Percentiles rank a stretch among this genome's conserved stretches.
phyloP scores from a whole-genome alignment of 257 asterid genomes.

The Fraxinus pennsylvanica region DNA sequence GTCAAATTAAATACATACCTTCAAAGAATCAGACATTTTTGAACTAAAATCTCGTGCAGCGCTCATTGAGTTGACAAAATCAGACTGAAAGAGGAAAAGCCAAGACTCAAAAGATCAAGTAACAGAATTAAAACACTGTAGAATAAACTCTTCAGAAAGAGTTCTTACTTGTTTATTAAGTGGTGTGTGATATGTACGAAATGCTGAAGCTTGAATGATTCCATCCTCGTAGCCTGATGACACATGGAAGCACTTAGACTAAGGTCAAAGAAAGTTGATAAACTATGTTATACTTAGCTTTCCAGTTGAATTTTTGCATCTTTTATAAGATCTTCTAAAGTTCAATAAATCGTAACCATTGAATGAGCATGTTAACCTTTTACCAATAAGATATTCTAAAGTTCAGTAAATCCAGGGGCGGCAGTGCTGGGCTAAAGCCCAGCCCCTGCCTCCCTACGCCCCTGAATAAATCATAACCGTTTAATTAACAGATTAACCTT shows the following conservation, averaged over 20 bases:
- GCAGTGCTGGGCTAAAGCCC: too few relatives aligned
- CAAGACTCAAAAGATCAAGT: conserved; percentile 7
- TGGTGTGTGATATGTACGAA: conserved; percentile 95
- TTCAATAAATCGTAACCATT: not conserved
- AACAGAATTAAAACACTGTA: not conserved
- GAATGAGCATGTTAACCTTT: not conserved
- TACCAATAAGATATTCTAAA: conserved; percentile 51
- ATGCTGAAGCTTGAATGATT: conserved; percentile 79
- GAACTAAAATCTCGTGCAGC: conserved; percentile 95
- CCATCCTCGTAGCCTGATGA: conserved; percentile 74
- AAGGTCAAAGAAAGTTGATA: conserved; percentile 21
- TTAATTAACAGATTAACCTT: conserved; percentile 1
- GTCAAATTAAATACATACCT: conserved; percentile 45
- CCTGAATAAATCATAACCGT: too few relatives aligned
- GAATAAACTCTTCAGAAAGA: not conserved
- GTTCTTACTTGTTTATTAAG: conserved; percentile 78
- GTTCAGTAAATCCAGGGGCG: too few relatives aligned
- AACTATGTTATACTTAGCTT: not conserved
- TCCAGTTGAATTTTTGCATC: not conserved
- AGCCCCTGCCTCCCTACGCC: too few relatives aligned
- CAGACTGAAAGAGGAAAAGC: conserved; percentile 46
- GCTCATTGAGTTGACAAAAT: conserved; percentile 90
- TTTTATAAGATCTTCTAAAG: not conserved
- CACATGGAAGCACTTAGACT: conserved; percentile 23
- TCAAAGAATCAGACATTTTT: conserved; percentile 71